A percentile compares a stretch with the other conserved stretches of the same genome.
Conservation (phyloP, 305 asterid species). For the Striga hermonthica region DNA sequence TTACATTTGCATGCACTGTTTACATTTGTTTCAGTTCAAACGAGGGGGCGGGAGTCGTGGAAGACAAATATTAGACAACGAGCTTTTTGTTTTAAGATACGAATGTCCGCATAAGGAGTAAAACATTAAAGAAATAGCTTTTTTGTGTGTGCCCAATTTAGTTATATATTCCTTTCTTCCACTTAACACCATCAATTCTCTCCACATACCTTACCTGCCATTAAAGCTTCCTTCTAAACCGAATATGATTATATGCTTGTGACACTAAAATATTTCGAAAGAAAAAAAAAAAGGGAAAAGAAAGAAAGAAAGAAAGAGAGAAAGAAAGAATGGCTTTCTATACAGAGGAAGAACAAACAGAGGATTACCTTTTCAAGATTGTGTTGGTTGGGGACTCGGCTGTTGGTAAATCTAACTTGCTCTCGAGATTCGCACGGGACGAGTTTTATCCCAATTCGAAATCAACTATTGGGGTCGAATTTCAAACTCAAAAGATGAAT, state of each 20-base stretch:
- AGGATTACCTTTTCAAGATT: slow-evolving; percentile 84
- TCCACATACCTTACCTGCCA: slow-evolving; percentile 33
- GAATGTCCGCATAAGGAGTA: too few species aligned
- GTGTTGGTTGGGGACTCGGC: slow-evolving; percentile 85
- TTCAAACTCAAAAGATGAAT: slow-evolving; percentile 69
- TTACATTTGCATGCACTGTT: not conserved
- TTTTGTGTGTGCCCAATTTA: too few species aligned
- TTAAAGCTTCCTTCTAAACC: slow-evolving; percentile 31
- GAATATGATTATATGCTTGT: slow-evolving; percentile 36
- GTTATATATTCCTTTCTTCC: slow-evolving; percentile 44
- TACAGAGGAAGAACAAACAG: slow-evolving; percentile 61
- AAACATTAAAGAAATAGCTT: too few species aligned
- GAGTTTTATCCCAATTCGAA: slow-evolving; percentile 75
- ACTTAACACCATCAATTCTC: slow-evolving; percentile 15
- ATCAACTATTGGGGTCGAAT: slow-evolving; percentile 84
- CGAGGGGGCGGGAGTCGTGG: slow-evolving; percentile 6
- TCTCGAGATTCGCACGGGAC: slow-evolving; percentile 73
- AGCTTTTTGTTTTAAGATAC: too few species aligned
- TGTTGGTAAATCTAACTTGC: slow-evolving; percentile 84
- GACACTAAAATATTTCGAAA: not conserved
- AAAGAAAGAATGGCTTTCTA: slow-evolving; percentile 43
- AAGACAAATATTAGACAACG: not conserved
- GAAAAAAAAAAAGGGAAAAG: slow-evolving; percentile 28
- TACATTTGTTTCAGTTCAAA: slow-evolving; percentile 9
- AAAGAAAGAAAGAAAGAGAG: slow-evolving; percentile 33